Evolutionary conservation across 139 green algal genomes (phyloP), one percentile per base, ranked within the genome.

Genomic region (Deuterostichococcus epilithicus): DNA sequence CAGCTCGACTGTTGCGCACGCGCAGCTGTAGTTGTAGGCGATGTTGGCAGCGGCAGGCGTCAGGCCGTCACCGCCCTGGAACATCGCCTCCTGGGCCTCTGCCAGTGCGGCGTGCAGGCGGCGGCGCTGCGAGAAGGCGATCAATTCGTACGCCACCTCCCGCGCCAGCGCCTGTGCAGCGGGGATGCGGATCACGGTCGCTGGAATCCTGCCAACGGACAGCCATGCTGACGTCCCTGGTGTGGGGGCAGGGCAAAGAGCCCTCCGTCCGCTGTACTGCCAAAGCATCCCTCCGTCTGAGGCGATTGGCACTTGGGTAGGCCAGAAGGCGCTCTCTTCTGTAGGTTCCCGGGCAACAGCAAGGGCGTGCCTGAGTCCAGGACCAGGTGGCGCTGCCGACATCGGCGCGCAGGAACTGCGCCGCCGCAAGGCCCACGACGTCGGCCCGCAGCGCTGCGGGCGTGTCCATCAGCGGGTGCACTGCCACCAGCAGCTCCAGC

Each of bases 81-180:
- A 4, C 3, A 20, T 18, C 10, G 59, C 52, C 37, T 83, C 80
- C 72, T 86, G 83, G 10, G 78, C 86, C 34, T 85, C 75, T 8
- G 90, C 91, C 42, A 91, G 78, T 37, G 84, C 73, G 22, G 81
- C 88, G 73, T 95, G 91, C 81, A 93, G 83, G 25, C 81, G 73
- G 0, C 90, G 78, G 13, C 91, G 82, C 82, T 89, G 80, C 33
- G 75, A 83, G 74, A 90, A 82, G 0, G 91, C 90, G 58, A 95
- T 88, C 26, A 92, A 75, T 22, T 92, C 86, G 52, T 91, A 92
- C 45, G 92, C 88, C 26, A 95, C 89, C 70, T 95, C 90, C 0
- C 88, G 76, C 2, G 73, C 86, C 58, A 91, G 63, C 71, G 83
- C 80, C 75, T 85, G 60, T 26, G 42, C 52, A 42, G 85, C 77